A percentile compares a stretch with the other conserved stretches of the same genome.
Conservation (phyloP, 192 early-diverging fungal genomes). For the Spinellus fusiger region DNA sequence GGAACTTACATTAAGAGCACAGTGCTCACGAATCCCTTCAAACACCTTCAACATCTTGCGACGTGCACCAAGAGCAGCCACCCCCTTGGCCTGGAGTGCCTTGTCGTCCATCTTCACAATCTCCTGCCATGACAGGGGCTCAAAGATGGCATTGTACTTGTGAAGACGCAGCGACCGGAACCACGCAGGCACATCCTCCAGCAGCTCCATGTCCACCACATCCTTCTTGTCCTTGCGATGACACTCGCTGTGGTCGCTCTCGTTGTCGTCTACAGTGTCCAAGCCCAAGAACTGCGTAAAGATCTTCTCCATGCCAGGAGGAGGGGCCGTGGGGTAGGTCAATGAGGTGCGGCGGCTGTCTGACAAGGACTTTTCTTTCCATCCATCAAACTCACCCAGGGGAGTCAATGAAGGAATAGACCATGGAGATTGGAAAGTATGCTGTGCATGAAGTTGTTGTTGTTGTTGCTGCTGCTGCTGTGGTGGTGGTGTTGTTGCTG, state of each 20-base stretch:
- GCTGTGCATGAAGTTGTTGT: too few relatives aligned
- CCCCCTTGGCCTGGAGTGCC: slow-evolving; percentile 75
- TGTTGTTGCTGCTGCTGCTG: too few relatives aligned
- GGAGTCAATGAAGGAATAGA: too few relatives aligned
- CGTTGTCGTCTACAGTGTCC: slow-evolving; percentile 25
- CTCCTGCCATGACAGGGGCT: slow-evolving; percentile 79
- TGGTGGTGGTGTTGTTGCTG: too few relatives aligned
- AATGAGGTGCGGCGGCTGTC: too few relatives aligned
- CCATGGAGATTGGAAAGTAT: too few relatives aligned
- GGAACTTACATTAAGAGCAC: slow-evolving; percentile 31
- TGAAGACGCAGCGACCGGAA: slow-evolving; percentile 87
- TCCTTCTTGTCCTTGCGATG: slow-evolving; percentile 76
- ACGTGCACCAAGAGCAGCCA: slow-evolving; percentile 89
- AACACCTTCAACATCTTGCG: slow-evolving; percentile 97
- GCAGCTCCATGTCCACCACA: slow-evolving; percentile 64
- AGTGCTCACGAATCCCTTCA: slow-evolving; percentile 58
- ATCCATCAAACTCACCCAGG: too few relatives aligned
- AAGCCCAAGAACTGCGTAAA: too few relatives aligned
- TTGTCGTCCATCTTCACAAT: slow-evolving; percentile 84
- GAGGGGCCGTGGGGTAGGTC: too few relatives aligned
- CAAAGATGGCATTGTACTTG: slow-evolving; percentile 92
- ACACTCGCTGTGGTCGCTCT: neutral
- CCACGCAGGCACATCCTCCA: slow-evolving; percentile 91
- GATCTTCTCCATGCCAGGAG: too few relatives aligned
- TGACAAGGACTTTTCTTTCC: too few relatives aligned